phyloP scores from a whole-genome alignment of 179 eudicot genomes.

The Silene noctiflora region DNA sequence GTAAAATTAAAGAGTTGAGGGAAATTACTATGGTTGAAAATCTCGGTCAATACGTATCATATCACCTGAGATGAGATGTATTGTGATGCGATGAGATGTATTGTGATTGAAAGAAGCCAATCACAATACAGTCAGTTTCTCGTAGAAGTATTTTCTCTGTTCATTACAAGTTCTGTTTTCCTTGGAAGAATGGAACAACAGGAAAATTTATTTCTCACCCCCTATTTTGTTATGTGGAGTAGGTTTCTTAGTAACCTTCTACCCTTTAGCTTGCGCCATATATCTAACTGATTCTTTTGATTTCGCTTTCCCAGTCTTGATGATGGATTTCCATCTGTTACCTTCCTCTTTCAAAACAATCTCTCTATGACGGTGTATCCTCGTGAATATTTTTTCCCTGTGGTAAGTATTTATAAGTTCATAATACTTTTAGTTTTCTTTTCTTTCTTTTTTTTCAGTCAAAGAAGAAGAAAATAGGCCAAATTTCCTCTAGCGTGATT shows the following conservation, averaged over 20 bases:
- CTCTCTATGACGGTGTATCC: constrained; percentile 37
- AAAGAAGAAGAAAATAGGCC: background rate
- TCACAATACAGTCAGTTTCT: too few species aligned
- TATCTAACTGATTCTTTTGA: constrained; percentile 2
- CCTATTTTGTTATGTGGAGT: background rate
- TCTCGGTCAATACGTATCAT: too few species aligned
- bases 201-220: background rate
- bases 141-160: too few species aligned
- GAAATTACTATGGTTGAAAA: too few species aligned
- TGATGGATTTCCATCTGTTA: constrained; percentile 45
- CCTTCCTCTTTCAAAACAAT: constrained; percentile 32
- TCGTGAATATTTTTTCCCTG: constrained; percentile 37
- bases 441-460: background rate
- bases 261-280: background rate
- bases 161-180: background rate
- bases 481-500: background rate
- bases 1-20: background rate
- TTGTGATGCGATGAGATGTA: background rate
- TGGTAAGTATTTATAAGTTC: constrained; percentile 30
- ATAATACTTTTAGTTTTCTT: background rate
- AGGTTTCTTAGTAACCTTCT: background rate
- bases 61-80: background rate
- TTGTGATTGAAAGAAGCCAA: background rate
- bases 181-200: background rate
- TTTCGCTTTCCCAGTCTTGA: constrained; percentile 31